These are phyloP conservation scores for Aspergillus novofumigatus DNA, from an alignment of 2,329 filamentous ascomycete genomes.

Conservation along the genomic window DNA sequence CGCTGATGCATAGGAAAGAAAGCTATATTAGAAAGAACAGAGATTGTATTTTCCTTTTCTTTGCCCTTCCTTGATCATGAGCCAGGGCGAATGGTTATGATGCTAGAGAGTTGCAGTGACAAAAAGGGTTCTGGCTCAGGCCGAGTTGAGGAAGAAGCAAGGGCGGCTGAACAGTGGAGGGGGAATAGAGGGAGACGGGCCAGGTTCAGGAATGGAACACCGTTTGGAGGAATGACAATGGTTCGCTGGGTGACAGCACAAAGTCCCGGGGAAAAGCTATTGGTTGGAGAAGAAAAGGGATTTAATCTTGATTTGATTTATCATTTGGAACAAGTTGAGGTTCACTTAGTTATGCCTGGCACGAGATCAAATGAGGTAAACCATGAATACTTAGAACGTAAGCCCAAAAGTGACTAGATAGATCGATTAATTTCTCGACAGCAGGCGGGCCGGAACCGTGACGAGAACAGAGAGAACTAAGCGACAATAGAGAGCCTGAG, in stretches of 20 bases:
- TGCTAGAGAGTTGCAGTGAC: background rate
- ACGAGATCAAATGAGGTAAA: background rate
- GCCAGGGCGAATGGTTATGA: background rate
- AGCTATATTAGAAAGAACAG: background rate
- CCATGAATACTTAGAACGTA: background rate
- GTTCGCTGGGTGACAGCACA: background rate
- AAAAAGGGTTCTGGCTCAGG: background rate
- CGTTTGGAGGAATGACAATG: slow-evolving; percentile 11
- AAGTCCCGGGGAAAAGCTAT: background rate
- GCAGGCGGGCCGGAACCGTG: too few relatives aligned
- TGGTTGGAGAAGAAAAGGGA: background rate
- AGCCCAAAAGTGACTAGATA: too few relatives aligned
- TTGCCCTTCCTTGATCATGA: background rate
- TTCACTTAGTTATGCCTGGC: background rate
- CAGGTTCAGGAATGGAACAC: slow-evolving; percentile 1
- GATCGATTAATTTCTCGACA: background rate
- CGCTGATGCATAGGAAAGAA: slow-evolving; percentile 7
- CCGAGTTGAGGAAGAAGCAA: slow-evolving; percentile 1
- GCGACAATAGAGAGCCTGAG: background rate
- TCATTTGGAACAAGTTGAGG: background rate
- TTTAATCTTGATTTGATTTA: background rate
- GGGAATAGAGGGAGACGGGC: slow-evolving; percentile 10
- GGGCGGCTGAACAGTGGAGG: slow-evolving; percentile 11
- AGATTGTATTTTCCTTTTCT: background rate
- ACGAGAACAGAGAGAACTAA: background rate